Evolutionary conservation across 257 asterid genomes (phyloP).

Genomic region (Phtheirospermum japonicum): DNA sequence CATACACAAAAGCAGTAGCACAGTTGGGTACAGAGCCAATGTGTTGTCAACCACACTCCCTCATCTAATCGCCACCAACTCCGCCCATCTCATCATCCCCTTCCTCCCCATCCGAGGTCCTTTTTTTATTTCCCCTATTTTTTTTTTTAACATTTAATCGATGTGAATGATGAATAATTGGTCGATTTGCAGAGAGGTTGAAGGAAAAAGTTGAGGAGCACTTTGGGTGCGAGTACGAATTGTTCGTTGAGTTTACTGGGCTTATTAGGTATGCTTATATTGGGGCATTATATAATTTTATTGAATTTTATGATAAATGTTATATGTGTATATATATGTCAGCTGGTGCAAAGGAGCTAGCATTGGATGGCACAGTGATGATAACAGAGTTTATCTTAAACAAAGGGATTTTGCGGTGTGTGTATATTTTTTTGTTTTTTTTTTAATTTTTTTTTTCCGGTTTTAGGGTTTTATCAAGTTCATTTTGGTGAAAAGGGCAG

Average conservation of each 20-base stretch:
- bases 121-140: not conserved
- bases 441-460: not conserved
- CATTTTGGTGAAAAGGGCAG: constrained; percentile 26
- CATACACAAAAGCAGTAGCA: constrained; percentile 85
- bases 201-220: constrained; percentile 80
- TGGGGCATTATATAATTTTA: not conserved
- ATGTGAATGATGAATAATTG: constrained; percentile 5
- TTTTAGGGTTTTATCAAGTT: constrained; percentile 12
- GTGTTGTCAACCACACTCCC: constrained; percentile 90
- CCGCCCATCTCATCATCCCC: constrained; percentile 78
- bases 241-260: constrained; percentile 91
- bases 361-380: constrained; percentile 98
- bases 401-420: constrained; percentile 88
- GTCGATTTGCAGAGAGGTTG: constrained; percentile 53
- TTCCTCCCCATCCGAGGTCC: constrained; percentile 74
- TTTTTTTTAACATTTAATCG: not conserved
- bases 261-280: constrained; percentile 56
- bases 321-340: constrained; percentile 16
- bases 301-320: not conserved
- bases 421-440: constrained; percentile 25
- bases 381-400: constrained; percentile 81
- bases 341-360: constrained; percentile 94
- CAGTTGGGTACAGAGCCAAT: constrained; percentile 84
- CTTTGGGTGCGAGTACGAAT: constrained; percentile 73
- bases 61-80: constrained; percentile 82